Conservation (phyloP, 768 basidiomycete genomes). For the Erythrobasidium yunnanense region DNA sequence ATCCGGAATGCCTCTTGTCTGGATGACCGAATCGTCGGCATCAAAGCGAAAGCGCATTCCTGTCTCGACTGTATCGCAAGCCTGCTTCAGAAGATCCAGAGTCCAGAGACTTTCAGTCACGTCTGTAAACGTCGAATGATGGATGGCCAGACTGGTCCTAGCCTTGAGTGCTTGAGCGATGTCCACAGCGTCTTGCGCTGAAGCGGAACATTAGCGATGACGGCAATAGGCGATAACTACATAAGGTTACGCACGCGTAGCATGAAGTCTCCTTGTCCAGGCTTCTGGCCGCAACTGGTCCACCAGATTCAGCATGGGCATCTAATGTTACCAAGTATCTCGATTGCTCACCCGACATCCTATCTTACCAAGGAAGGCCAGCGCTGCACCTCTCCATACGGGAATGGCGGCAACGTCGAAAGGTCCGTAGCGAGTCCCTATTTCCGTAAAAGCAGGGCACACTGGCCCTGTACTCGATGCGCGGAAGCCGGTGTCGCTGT, state of each 20-base stretch:
- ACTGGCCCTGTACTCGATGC: conserved; percentile 39
- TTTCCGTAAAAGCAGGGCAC: conserved; percentile 44
- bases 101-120: background rate
- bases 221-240: too few species aligned
- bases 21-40: too few species aligned
- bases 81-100: background rate
- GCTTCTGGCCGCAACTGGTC: background rate
- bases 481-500: conserved; percentile 45
- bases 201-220: too few species aligned
- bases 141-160: conserved; percentile 1
- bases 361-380: conserved; percentile 43
- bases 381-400: conserved; percentile 47
- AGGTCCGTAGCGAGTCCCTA: conserved; percentile 38
- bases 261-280: background rate
- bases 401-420: conserved; percentile 46
- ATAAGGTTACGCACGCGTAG: too few species aligned
- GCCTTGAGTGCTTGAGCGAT: background rate
- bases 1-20: too few species aligned
- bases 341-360: conserved; percentile 42
- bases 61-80: too few species aligned
- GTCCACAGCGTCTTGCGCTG: conserved; percentile 4
- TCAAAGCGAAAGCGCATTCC: too few species aligned
- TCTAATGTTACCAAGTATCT: background rate
- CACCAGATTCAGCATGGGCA: background rate
- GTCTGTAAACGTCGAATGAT: conserved; percentile 3